These are phyloP conservation scores for Candida silvicultrix DNA, from an alignment of 805 yeast species.

Conservation along the genomic window DNA sequence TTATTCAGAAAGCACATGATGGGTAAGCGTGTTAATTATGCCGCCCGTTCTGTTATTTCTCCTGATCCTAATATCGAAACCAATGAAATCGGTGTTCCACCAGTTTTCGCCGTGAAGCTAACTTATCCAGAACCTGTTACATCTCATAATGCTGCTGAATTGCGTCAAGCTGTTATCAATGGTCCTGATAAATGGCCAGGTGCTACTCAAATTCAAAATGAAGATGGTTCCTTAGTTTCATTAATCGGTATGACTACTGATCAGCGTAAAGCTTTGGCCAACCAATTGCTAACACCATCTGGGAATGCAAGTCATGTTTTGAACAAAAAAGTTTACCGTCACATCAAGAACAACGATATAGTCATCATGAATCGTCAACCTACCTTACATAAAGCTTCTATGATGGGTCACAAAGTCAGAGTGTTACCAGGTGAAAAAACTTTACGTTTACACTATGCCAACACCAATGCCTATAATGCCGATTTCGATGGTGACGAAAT, in stretches of 20 bases:
- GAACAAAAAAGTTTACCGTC: slow-evolving; percentile 92
- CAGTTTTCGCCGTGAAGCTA: slow-evolving; percentile 91
- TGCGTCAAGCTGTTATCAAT: slow-evolving; percentile 91
- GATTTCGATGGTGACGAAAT: slow-evolving; percentile 99
- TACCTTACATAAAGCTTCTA: slow-evolving; percentile 96
- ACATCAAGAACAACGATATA: slow-evolving; percentile 89
- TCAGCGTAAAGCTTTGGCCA: slow-evolving; percentile 92
- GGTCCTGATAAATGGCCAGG: slow-evolving; percentile 99
- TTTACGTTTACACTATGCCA: slow-evolving; percentile 92
- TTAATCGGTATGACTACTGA: slow-evolving; percentile 85
- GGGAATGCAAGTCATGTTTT: slow-evolving; percentile 47
- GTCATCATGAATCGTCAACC: slow-evolving; percentile 99
- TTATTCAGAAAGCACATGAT: slow-evolving; percentile 97
- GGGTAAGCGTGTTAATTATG: slow-evolving; percentile 99
- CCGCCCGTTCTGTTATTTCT: slow-evolving; percentile 98
- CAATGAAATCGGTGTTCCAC: slow-evolving; percentile 97
- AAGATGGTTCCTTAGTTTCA: slow-evolving; percentile 81
- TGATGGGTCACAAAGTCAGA: slow-evolving; percentile 99
- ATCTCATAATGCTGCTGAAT: slow-evolving; percentile 78
- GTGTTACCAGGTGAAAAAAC: slow-evolving; percentile 98
- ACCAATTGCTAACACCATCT: slow-evolving; percentile 87
- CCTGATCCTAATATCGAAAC: slow-evolving; percentile 99
- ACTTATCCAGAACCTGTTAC: slow-evolving; percentile 99
- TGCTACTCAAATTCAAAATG: slow-evolving; percentile 92
- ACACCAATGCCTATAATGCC: slow-evolving; percentile 98